These are phyloP conservation scores for Xerocomus brunneocitrinus DNA, from an alignment of 768 basidiomycete species.

Conservation along the genomic window DNA sequence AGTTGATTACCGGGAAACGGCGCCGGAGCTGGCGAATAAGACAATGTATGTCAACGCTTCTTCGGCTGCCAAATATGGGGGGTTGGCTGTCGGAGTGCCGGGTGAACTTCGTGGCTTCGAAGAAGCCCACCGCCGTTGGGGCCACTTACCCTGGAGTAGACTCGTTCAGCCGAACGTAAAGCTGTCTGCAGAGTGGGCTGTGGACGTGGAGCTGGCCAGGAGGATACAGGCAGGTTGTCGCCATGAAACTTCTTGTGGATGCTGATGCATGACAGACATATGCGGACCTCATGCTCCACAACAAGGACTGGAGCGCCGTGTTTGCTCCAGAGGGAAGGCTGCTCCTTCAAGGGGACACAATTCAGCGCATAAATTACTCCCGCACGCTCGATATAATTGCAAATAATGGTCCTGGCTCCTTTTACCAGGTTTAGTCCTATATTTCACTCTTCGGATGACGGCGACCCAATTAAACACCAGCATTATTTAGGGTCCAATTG, in stretches of 20 bases:
- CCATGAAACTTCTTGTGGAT: neutral
- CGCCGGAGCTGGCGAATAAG: slow-evolving; percentile 64
- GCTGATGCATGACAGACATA: slow-evolving; percentile 33
- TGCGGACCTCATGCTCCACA: slow-evolving; percentile 53
- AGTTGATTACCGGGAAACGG: slow-evolving; percentile 88
- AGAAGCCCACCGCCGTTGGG: slow-evolving; percentile 81
- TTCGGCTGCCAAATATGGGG: slow-evolving; percentile 58
- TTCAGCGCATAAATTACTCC: slow-evolving; percentile 71
- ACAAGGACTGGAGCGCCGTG: slow-evolving; percentile 74
- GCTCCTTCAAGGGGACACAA: slow-evolving; percentile 68
- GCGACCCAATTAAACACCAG: slow-evolving; percentile 12
- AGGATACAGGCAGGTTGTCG: slow-evolving; percentile 57
- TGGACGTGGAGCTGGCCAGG: slow-evolving; percentile 70
- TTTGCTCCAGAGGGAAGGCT: slow-evolving; percentile 77
- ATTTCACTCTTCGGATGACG: neutral
- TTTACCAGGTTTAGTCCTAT: slow-evolving; percentile 60
- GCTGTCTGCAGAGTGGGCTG: slow-evolving; percentile 76
- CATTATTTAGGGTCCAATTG: slow-evolving; percentile 63
- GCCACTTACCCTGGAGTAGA: slow-evolving; percentile 69
- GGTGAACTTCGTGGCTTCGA: slow-evolving; percentile 86
- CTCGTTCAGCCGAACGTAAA: slow-evolving; percentile 72
- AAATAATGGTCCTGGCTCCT: slow-evolving; percentile 68
- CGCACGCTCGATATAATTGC: slow-evolving; percentile 73
- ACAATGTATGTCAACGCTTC: slow-evolving; percentile 72
- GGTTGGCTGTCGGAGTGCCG: slow-evolving; percentile 85